Conservation (phyloP, 192 early-diverging fungal genomes). For the Phycomyces blakesleeanus region DNA sequence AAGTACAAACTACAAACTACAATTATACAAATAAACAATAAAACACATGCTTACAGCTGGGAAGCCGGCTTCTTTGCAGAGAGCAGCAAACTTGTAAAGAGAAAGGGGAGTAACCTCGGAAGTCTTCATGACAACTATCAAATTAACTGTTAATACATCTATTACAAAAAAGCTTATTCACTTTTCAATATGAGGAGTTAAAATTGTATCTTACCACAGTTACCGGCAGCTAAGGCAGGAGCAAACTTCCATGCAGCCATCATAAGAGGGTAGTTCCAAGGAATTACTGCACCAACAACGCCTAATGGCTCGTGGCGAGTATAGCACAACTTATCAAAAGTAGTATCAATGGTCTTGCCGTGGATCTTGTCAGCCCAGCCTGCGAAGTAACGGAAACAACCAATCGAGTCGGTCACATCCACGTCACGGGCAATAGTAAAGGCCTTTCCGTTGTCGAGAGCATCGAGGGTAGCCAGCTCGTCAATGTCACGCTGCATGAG, state of each 20-base stretch:
- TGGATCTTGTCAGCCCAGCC: constrained; percentile 62
- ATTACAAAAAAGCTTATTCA: no score
- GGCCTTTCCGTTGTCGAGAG: constrained; percentile 78
- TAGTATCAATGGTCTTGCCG: constrained; percentile 48
- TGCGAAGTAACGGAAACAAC: constrained; percentile 79
- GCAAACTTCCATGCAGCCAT: constrained; percentile 77
- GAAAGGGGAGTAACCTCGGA: constrained; percentile 63
- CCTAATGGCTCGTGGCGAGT: constrained; percentile 62
- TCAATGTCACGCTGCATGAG: constrained; percentile 48
- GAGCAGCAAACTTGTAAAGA: constrained; percentile 57
- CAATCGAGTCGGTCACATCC: constrained; percentile 65
- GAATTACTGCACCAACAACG: constrained; percentile 74
- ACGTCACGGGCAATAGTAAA: constrained; percentile 52
- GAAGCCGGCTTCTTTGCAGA: constrained; percentile 69
- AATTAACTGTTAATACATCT: background rate
- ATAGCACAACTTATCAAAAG: constrained; percentile 45
- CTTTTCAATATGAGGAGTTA: no score
- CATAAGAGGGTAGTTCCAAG: constrained; percentile 70
- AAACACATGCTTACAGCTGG: constrained; percentile 58
- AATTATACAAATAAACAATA: background rate
- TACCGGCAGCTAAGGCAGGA: constrained; percentile 72
- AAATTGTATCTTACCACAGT: constrained; percentile 45
- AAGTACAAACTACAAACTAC: background rate
- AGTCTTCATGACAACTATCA: constrained; percentile 71
- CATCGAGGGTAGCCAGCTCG: constrained; percentile 57